These are phyloP conservation scores for Amylostereum chailletii DNA, from an alignment of 1,284 basidiomycete genomes.

Conservation along the genomic window DNA sequence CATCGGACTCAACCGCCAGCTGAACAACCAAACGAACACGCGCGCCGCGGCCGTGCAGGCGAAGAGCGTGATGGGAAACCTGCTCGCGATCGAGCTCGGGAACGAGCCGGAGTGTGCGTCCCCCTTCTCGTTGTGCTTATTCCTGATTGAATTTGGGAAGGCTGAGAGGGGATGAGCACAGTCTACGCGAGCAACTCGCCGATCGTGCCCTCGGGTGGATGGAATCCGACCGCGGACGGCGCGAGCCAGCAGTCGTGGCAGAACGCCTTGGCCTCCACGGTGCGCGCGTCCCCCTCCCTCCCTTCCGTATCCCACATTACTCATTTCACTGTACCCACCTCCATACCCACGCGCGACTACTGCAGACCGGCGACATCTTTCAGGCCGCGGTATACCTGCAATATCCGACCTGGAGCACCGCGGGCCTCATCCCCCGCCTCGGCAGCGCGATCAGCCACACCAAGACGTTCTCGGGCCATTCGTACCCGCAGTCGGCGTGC, in stretches of 20 bases:
- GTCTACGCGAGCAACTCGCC: constrained; percentile 23
- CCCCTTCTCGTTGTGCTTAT: neutral
- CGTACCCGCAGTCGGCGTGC: constrained; percentile 37
- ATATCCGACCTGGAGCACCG: constrained; percentile 25
- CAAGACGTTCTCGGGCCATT: constrained; percentile 32
- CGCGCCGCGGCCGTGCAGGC: constrained; percentile 26
- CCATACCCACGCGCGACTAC: too few relatives aligned
- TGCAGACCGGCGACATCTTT: constrained; percentile 28
- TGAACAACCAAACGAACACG: constrained; percentile 30
- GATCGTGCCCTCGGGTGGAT: constrained; percentile 22
- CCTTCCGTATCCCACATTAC: neutral
- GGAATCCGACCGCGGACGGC: constrained; percentile 26
- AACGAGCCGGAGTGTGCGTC: constrained; percentile 35
- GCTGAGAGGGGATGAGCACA: constrained; percentile 8
- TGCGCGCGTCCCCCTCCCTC: constrained; percentile 11
- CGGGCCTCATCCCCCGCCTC: constrained; percentile 25
- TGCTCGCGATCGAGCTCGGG: constrained; percentile 32
- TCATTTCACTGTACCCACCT: too few relatives aligned
- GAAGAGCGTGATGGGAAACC: constrained; percentile 23
- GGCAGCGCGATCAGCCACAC: constrained; percentile 24
- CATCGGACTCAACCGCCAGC: constrained; percentile 31
- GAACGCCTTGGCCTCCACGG: constrained; percentile 23
- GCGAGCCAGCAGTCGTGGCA: constrained; percentile 30
- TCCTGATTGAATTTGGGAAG: neutral
- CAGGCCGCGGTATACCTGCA: constrained; percentile 35